Conservation (phyloP, 2,329 filamentous ascomycete genomes). For the Ophiobolus disseminans region DNA sequence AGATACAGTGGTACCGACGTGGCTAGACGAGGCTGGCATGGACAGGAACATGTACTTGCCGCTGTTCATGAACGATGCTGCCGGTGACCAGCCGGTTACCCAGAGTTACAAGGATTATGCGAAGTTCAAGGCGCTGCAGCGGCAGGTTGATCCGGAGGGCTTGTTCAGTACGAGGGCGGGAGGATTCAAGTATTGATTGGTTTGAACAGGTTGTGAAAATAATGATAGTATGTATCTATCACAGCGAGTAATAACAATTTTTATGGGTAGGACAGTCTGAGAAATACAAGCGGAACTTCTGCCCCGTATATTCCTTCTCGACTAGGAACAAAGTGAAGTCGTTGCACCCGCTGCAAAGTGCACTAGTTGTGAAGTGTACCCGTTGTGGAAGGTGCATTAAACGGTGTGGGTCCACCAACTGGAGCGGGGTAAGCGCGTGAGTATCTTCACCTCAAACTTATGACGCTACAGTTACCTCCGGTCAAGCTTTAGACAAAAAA, state of each 20-base stretch:
- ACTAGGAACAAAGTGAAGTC: too few species aligned
- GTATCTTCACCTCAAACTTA: background rate
- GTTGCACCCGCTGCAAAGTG: too few species aligned
- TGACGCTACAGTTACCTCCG: background rate
- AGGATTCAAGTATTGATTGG: conserved; percentile 34
- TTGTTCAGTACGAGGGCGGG: conserved; percentile 28
- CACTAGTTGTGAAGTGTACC: too few species aligned
- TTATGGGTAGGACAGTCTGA: too few species aligned
- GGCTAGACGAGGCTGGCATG: conserved; percentile 33
- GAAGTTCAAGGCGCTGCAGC: conserved; percentile 30
- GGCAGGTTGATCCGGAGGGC: conserved; percentile 27
- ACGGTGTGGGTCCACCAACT: conserved; percentile 3
- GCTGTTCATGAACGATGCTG: conserved; percentile 35
- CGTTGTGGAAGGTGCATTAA: background rate
- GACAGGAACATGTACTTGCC: conserved; percentile 21
- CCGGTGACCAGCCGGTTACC: conserved; percentile 28
- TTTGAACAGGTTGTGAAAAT: too few species aligned
- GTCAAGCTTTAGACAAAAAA: background rate
- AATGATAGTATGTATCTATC: too few species aligned
- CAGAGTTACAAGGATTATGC: conserved; percentile 26
- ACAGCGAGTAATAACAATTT: too few species aligned
- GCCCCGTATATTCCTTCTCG: too few species aligned
- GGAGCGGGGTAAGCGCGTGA: conserved; percentile 15
- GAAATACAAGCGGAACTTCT: too few species aligned
- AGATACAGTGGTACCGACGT: conserved; percentile 25